A percentile compares a stretch with the other conserved stretches of the same genome.
Conservation (phyloP, 2,329 filamentous ascomycete species). For the Pyrenochaeta sp. region DNA sequence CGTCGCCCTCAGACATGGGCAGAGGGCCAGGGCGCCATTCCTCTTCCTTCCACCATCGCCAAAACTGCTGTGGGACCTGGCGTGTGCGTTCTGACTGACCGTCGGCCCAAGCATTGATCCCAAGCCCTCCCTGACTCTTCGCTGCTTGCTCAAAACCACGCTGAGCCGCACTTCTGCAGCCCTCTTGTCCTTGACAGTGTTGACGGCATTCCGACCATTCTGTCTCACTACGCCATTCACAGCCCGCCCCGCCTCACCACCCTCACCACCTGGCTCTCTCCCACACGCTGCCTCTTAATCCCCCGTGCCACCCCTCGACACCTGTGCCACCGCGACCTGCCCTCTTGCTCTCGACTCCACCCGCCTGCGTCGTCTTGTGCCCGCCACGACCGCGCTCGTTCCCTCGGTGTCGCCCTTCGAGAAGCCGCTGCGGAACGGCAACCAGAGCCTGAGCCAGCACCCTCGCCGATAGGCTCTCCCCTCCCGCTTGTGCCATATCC, state of each 20-base stretch:
- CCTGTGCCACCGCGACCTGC: constrained; percentile 7
- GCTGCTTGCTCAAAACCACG: constrained; percentile 46
- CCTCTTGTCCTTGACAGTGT: constrained; percentile 25
- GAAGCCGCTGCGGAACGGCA: constrained; percentile 36
- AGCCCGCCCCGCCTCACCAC: constrained; percentile 6
- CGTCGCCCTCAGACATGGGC: constrained; percentile 18
- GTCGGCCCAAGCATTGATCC: constrained; percentile 26
- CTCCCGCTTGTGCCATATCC: constrained; percentile 17
- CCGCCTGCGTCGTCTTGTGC: constrained; percentile 4
- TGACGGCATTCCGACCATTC: constrained; percentile 22
- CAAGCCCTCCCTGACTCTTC: constrained; percentile 22
- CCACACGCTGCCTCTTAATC: background rate
- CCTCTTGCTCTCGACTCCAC: background rate
- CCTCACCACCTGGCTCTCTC: background rate
- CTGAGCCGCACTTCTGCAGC: constrained; percentile 42
- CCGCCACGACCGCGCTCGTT: background rate
- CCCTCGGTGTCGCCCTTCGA: constrained; percentile 40
- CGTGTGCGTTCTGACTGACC: constrained; percentile 26
- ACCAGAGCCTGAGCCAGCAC: constrained; percentile 8
- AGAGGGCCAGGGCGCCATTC: too few relatives aligned
- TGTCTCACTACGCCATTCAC: constrained; percentile 31
- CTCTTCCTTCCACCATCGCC: constrained; percentile 11
- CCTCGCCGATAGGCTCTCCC: constrained; percentile 10
- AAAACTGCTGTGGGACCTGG: constrained; percentile 21
- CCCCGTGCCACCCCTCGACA: constrained; percentile 7